These are phyloP conservation scores for Chimonanthus praecox DNA, from an alignment of 164 flowering plant species.

Conservation along the genomic window DNA sequence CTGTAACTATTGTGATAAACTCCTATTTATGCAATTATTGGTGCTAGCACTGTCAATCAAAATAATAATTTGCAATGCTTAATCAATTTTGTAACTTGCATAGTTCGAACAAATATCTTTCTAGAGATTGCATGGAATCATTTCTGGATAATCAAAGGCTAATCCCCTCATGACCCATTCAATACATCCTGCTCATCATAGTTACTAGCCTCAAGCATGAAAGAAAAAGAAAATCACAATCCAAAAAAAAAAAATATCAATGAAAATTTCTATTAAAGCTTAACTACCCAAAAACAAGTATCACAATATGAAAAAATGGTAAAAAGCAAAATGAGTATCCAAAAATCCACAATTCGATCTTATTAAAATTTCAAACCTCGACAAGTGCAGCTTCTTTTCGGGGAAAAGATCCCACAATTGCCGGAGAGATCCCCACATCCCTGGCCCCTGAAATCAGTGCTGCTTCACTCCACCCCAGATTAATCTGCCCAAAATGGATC, in stretches of 20 bases:
- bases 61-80: no score
- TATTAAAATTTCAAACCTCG: constrained; percentile 46
- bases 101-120: no score
- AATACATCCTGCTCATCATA: background rate
- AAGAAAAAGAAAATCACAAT: background rate
- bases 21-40: no score
- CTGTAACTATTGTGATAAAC: no score
- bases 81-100: no score
- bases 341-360: background rate
- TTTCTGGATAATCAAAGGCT: background rate
- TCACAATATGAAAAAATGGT: background rate
- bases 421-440: constrained; percentile 80
- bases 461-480: constrained; percentile 83
- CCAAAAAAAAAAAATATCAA: no score
- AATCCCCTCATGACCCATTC: background rate
- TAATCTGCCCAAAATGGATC: constrained; percentile 29
- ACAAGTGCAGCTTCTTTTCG: constrained; percentile 90
- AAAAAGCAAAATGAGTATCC: background rate
- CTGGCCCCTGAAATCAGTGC: constrained; percentile 91
- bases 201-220: background rate
- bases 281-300: background rate
- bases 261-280: background rate
- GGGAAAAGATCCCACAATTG: constrained; percentile 80
- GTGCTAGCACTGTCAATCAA: no score
- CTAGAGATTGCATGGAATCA: no score